Base-by-base conservation (phyloP, 2,329 filamentous ascomycete species). In the Colletotrichum sojae region DNA sequence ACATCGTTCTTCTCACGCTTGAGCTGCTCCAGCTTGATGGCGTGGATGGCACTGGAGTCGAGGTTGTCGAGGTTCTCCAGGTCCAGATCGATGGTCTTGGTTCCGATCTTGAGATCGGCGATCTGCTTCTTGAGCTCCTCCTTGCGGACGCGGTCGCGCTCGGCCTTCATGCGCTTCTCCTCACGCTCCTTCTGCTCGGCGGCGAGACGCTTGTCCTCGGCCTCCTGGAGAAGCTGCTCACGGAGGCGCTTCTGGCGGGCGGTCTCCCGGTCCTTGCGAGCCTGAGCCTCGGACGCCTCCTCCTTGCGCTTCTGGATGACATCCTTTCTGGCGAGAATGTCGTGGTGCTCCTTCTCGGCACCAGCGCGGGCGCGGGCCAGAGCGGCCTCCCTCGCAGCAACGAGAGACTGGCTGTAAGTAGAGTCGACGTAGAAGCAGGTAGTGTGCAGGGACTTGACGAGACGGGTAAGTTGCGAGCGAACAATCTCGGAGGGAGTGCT, bases 1-100 rank as follows among this genome's bases (percentile, higher is more conserved):
- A 98, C 91, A 78, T 96, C 94, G 77, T 95, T 97, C 91, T 98
- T 99, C 86, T 98, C 96, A 75, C 95, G 95, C 84, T 98, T 96
- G 12, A 99, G 89, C 82, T 97, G 95, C 70, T 94, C 92, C 67
- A 99, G 89, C 87, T 98, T 98, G 84, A 99, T 92, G 74, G 93
- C 92, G 79, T 96, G 95, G 75, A 99, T 93, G 72, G 92, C 91
- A 81, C 94, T 94, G 80, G 91, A 93, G 81, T 98, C 95, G 66
- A 98, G 88, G 73, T 93, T 93, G 71, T 96, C 92, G 63, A 98
- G 86, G 75, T 98, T 90, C 65, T 92, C 91, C 65, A 94, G 83
- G 75, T 94, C 94, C 71, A 98, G 91, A 73, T 91, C 87, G 51
- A 90, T 82, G 58, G 84, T 88, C 85, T 97, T 97, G 73, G 92